These are phyloP conservation scores for Mallotus japonicus DNA, from an alignment of 441 rosid genomes.

Conservation along the genomic window DNA sequence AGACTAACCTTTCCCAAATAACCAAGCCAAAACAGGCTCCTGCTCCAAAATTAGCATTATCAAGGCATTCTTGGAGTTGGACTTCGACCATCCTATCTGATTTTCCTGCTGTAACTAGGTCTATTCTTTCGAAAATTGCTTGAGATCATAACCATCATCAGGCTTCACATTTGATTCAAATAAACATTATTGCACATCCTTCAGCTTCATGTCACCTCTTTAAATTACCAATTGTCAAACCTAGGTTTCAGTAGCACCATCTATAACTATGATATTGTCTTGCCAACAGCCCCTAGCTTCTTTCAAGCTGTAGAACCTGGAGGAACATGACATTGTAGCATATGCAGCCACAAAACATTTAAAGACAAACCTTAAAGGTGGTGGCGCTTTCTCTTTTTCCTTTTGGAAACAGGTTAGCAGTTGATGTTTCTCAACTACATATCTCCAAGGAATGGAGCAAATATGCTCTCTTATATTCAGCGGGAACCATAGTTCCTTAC, in stretches of 20 bases:
- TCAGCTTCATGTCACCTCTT: too few species aligned
- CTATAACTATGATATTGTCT: neutral
- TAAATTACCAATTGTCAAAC: neutral
- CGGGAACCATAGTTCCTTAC: neutral
- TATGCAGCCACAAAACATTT: neutral
- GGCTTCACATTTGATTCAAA: neutral
- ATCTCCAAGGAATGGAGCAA: neutral
- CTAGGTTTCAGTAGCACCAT: neutral
- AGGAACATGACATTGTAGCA: neutral
- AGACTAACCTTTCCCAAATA: neutral
- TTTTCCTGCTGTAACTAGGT: neutral
- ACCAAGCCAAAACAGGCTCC: neutral
- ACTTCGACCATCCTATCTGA: neutral
- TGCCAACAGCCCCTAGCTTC: neutral
- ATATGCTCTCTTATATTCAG: neutral
- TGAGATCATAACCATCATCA: neutral
- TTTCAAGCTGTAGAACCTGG: neutral
- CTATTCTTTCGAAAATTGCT: neutral
- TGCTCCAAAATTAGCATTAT: neutral
- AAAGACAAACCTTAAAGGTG: neutral
- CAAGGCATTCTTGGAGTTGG: neutral
- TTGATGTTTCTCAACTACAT: neutral
- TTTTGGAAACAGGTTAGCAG: neutral
- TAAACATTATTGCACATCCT: neutral
- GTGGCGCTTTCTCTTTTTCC: neutral